Evolutionary conservation across 768 basidiomycete genomes (phyloP).

Genomic region (Lentinus brumalis): DNA sequence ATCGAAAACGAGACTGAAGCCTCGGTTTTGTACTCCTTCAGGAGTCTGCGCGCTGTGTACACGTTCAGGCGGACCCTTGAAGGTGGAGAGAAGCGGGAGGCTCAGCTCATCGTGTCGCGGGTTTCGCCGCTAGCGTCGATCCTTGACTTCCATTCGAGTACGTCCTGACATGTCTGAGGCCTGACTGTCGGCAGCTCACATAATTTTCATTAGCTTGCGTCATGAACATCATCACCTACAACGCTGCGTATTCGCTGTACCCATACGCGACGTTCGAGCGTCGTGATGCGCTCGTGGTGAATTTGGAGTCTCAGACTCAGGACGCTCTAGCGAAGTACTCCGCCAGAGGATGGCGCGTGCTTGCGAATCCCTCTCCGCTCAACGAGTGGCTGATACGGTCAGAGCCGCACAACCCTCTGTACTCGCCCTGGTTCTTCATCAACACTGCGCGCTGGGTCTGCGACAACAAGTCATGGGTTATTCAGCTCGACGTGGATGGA

Average conservation of each 20-base stretch:
- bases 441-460: slow-evolving; percentile 16
- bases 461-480: slow-evolving; percentile 23
- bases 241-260: slow-evolving; percentile 43
- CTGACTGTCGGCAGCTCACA: not conserved
- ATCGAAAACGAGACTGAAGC: not conserved
- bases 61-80: slow-evolving; percentile 32
- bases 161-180: slow-evolving; percentile 10
- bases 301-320: slow-evolving; percentile 32
- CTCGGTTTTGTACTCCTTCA: slow-evolving; percentile 24
- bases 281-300: slow-evolving; percentile 27
- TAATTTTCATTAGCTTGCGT: slow-evolving; percentile 36
- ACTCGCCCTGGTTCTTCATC: slow-evolving; percentile 2
- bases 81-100: slow-evolving; percentile 20
- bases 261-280: slow-evolving; percentile 44
- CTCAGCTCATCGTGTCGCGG: slow-evolving; percentile 44
- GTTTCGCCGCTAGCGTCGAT: slow-evolving; percentile 39
- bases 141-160: slow-evolving; percentile 52
- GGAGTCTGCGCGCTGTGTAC: slow-evolving; percentile 33
- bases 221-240: slow-evolving; percentile 46
- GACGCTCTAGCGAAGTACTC: slow-evolving; percentile 10
- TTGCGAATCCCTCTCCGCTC: slow-evolving; percentile 12
- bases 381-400: not conserved
- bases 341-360: slow-evolving; percentile 39
- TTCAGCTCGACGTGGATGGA: slow-evolving; percentile 15
- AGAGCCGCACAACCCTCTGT: not conserved